Evolutionary conservation across 352 stramenopile species (phyloP), one percentile per base, ranked within the genome.

Genomic region (Phytopythium aichiense): DNA sequence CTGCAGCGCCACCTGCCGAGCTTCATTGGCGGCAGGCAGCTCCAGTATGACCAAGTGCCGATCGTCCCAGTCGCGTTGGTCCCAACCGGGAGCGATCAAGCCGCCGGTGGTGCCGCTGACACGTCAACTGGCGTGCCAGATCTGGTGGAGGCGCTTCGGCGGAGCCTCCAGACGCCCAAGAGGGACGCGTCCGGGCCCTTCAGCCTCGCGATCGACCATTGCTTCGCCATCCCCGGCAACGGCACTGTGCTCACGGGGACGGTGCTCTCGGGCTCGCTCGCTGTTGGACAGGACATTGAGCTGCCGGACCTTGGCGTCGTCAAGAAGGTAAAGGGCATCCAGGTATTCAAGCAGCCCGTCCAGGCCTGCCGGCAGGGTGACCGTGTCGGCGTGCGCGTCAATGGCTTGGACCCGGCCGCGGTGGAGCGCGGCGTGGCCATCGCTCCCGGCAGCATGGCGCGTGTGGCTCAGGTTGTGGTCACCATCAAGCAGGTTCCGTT

Each of bases 221-320:
- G 97, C 72, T 99, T 99, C 69, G 77, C 87, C 25, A 93, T 99
- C 49, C 95, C 96, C 50, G 97, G 97, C 13, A 96, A 99, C 67
- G 97, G 98, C 25, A 99, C 97, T 18, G 95, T 99, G 30, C 69
- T 99, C 49, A 99, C 98, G 22, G 98, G 98, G 45, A 94, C 83
- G 0, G 90, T 98, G 55, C 69, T 99, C 13, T 86, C 74, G 2
- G 97, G 97, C 42, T 74, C 65, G 22, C 55, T 98, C 2, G 48
- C 63, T 6, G 89, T 98, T 1, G 96, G 96, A 67, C 86, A 99
- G 50, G 86, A 90, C 20, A 76, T 99, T 23, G 95, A 99, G 63
- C 84, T 99, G 57, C 87, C 96, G 23, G 84, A 83, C 28, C 60
- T 89, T 15, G 71, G 74, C 22, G 65, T 92, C 2, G 81, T 90